These are phyloP conservation scores for Trichoderma simmonsii DNA, from an alignment of 2,329 filamentous ascomycete genomes.

Conservation along the genomic window DNA sequence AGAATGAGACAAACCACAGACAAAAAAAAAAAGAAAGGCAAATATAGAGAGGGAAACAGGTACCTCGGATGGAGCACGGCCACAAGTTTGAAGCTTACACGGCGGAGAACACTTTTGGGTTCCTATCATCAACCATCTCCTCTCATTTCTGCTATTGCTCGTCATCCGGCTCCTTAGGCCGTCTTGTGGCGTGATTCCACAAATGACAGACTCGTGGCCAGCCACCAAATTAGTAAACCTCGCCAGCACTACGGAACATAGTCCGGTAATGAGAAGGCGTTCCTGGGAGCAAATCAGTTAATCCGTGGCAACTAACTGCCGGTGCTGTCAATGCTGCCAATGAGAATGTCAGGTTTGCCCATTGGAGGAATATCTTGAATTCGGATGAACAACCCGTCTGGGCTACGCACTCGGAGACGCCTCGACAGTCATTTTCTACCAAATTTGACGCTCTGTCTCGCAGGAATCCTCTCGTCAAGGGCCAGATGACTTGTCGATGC, in stretches of 20 bases:
- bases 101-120: not conserved
- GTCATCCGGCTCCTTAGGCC: not conserved
- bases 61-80: not conserved
- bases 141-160: not conserved
- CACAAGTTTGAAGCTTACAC: not conserved
- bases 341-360: not conserved
- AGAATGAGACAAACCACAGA: too few species aligned
- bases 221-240: not conserved
- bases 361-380: slow-evolving; percentile 5
- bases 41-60: not conserved
- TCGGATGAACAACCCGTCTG: not conserved
- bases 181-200: not conserved
- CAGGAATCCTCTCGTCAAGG: not conserved
- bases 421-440: not conserved
- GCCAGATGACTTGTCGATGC: not conserved
- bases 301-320: not conserved
- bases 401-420: not conserved
- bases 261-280: not conserved
- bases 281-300: too few species aligned
- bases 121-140: not conserved
- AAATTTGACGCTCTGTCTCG: not conserved
- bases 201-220: not conserved
- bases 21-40: not conserved
- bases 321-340: not conserved
- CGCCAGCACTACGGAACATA: not conserved